Base-by-base conservation (phyloP, 2,329 filamentous ascomycete genomes). In the Nigrospora oryzae region DNA sequence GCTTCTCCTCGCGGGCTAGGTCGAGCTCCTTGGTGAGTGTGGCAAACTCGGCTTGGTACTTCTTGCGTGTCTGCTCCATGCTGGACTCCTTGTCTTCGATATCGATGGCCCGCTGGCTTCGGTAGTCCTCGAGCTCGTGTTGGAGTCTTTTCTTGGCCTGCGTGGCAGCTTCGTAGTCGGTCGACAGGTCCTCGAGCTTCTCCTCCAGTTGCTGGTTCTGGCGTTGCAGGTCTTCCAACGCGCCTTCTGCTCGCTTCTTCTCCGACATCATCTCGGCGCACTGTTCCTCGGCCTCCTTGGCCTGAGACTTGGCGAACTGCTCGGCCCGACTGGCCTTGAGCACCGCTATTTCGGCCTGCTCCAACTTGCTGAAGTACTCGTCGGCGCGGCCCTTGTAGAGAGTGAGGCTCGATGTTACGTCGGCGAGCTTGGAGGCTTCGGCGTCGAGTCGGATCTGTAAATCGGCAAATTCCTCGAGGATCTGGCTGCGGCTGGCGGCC, bases 51-150 rank as follows among this genome's bases (percentile, higher is more conserved):
- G 84, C 79, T 62, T 97, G 93, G 62, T 97, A 98, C 73, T 97
- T 98, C 74, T 91, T 93, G 58, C 91, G 81, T 37, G 91, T 96
- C 66, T 97, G 91, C 67, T 98, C 93, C 79, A 96, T 86, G 53
- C 87, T 93, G 11, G 84, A 84, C 65, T 97, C 91, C 64, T 93
- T 96, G 66, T 98, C 91, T 64, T 97, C 93, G 45, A 97, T 87
- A 57, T 97, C 93, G 64, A 95, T 95, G 46, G 90, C 90, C 39
- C 91, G 82, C 65, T 96, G 90, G 60, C 84, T 95, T 48, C 93
- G 83, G 70, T 97, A 98, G 65, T 98, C 91, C 64, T 97, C 91
- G 3, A 98, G 83, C 68, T 98, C 91, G 60, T 97, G 90, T 63
- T 98, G 91, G 19, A 97, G 81, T 47, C 91, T 81, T 68, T 90